Percentiles rank a stretch among this genome's conserved stretches.
Evolutionary conservation across 257 asterid species (phyloP).

Genomic region (Perilla frutescens): DNA sequence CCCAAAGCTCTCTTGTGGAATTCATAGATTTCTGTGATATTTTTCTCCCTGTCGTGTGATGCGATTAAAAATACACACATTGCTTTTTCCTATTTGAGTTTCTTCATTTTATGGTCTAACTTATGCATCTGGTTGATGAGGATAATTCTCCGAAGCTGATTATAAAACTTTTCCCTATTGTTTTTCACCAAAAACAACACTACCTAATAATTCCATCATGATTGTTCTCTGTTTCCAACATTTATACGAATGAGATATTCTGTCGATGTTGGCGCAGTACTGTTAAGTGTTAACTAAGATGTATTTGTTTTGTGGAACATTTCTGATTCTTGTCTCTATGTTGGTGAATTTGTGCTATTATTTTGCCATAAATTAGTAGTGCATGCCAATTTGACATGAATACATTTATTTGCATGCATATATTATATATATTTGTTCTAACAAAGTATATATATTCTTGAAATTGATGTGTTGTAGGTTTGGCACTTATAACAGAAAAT

Average conservation of each 20-base stretch:
- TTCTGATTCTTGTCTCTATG: conserved; percentile 3
- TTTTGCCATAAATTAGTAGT: conserved; percentile 13
- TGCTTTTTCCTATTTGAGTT: too few species aligned
- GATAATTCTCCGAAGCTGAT: background rate
- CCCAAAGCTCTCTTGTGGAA: too few species aligned
- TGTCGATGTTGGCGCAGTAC: conserved; percentile 1
- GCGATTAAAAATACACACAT: too few species aligned
- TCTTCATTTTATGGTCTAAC: too few species aligned
- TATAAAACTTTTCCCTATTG: background rate
- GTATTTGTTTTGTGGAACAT: background rate
- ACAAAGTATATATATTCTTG: background rate
- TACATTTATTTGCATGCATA: background rate
- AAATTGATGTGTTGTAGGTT: conserved; percentile 53
- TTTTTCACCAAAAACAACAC: background rate
- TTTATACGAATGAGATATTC: background rate
- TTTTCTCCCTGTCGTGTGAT: too few species aligned
- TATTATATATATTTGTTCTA: conserved; percentile 10
- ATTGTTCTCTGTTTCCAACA: background rate
- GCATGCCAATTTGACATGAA: conserved; percentile 5
- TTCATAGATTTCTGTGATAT: too few species aligned
- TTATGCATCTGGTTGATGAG: too few species aligned
- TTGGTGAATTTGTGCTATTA: conserved; percentile 18
- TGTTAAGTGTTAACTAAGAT: conserved; percentile 8
- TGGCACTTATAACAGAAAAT: conserved; percentile 79
- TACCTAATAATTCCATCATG: background rate